Evolutionary conservation across 345 rosid species (phyloP), one percentile per base, ranked within the genome.

Genomic region (Eutrema yunnanense): DNA sequence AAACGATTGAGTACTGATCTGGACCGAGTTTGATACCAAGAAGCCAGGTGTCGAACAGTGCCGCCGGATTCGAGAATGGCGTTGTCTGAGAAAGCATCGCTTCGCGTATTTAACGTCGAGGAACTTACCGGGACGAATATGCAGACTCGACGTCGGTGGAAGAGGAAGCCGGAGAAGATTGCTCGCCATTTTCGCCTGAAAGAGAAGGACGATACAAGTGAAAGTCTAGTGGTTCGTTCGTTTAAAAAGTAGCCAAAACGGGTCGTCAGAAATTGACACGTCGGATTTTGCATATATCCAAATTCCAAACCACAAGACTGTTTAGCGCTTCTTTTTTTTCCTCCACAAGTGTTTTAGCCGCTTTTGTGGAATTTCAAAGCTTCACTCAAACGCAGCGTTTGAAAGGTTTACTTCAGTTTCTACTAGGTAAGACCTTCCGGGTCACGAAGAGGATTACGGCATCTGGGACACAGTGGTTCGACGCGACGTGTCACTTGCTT

Each of bases 1-100:
- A 47, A 64, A 71, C 19, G 80, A 56, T 4, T 73, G 65, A 32
- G 85, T 67, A 72, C 78, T 80, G 67, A 90, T 80, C 44, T 85
- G 84, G 30, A 90, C 72, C 4, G 97, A 80, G 76, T 68, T 82
- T 11, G 78, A 75, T 30, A 87, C 66, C 3, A 73, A 47, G 43
- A 85, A 65, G 27, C 51, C 46, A 19, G 71, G 82, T 52, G 36
- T 19, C 5, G 79, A 68, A 33, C 9, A 37, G 54, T 47, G 41
- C 12, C 73, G 48, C 12, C 62, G 77, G 65, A 40, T 62, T 22
- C 41, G 74, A 62, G 63, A 26, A 61, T 75, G 75, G 22, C 80
- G 71, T 4, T 77, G 79, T 62, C 41, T 73, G 2, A 62, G 59
- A 40, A 63, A 50, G 44, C 76, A 57, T 38, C 78, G 72, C 8